These are phyloP conservation scores for Pistacia integerrima DNA, from an alignment of 345 rosid species.

Conservation along the genomic window DNA sequence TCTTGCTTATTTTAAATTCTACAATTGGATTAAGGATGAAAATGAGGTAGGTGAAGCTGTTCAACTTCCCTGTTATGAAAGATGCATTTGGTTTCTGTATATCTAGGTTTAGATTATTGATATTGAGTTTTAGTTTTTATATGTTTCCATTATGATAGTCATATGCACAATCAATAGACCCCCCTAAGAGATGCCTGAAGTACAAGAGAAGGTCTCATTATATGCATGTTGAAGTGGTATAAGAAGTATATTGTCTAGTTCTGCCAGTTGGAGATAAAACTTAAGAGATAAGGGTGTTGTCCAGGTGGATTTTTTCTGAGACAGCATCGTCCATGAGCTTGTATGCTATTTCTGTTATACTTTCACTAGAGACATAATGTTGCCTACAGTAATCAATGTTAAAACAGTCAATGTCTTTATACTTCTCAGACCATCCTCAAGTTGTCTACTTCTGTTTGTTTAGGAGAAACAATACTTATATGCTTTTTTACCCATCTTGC, in stretches of 20 bases:
- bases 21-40: neutral
- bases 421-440: neutral
- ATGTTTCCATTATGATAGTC: neutral
- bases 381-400: neutral
- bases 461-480: neutral
- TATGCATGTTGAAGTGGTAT: neutral
- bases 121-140: neutral
- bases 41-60: neutral
- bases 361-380: neutral
- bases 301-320: neutral
- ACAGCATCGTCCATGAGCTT: neutral
- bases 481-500: neutral
- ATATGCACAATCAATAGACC: neutral
- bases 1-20: neutral
- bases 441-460: neutral
- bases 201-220: neutral
- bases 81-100: conserved; percentile 5
- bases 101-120: neutral
- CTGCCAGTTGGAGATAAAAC: neutral
- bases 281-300: neutral
- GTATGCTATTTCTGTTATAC: neutral
- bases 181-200: too few relatives aligned
- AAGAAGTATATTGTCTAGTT: neutral
- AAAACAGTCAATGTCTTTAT: neutral
- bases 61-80: neutral